Percentiles rank a stretch among this genome's conserved stretches.
Conservation (phyloP, 2,329 filamentous ascomycete species). For the Colletotrichum trifolii region DNA sequence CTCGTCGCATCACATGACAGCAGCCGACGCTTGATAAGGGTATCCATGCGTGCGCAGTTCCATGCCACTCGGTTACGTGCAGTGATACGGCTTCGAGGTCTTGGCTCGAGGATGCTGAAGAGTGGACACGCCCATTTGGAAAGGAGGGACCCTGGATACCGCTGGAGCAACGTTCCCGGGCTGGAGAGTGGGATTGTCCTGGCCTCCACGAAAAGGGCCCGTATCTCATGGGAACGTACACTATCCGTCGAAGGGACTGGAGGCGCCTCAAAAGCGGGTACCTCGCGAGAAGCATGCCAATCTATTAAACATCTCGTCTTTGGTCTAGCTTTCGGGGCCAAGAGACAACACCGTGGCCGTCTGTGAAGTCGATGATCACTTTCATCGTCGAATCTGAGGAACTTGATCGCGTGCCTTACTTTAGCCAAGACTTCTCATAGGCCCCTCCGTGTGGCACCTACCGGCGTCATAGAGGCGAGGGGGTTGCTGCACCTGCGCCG, state of each 20-base stretch:
- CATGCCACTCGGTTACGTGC: background rate
- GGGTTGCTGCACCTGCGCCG: slow-evolving; percentile 21
- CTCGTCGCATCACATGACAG: background rate
- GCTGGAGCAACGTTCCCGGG: slow-evolving; percentile 3
- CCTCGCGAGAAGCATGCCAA: no score
- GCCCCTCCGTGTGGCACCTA: slow-evolving; percentile 14
- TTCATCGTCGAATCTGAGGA: background rate
- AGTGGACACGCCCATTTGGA: slow-evolving; percentile 10
- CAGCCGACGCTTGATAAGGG: background rate
- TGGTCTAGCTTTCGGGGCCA: no score
- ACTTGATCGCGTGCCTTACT: background rate
- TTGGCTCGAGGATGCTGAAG: background rate
- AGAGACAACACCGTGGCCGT: no score
- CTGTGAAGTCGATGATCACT: no score
- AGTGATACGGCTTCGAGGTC: background rate
- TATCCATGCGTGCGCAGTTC: background rate
- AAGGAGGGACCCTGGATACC: slow-evolving; percentile 28
- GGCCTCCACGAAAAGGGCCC: background rate
- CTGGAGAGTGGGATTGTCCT: slow-evolving; percentile 10
- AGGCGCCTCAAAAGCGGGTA: no score
- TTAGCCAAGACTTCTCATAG: slow-evolving; percentile 3
- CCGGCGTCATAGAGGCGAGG: slow-evolving; percentile 34
- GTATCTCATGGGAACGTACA: no score
- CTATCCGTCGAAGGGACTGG: no score
- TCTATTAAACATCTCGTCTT: no score